Evolutionary conservation across 345 rosid genomes (phyloP), one percentile per base, ranked within the genome.

Genomic region (Iberis pinnata): DNA sequence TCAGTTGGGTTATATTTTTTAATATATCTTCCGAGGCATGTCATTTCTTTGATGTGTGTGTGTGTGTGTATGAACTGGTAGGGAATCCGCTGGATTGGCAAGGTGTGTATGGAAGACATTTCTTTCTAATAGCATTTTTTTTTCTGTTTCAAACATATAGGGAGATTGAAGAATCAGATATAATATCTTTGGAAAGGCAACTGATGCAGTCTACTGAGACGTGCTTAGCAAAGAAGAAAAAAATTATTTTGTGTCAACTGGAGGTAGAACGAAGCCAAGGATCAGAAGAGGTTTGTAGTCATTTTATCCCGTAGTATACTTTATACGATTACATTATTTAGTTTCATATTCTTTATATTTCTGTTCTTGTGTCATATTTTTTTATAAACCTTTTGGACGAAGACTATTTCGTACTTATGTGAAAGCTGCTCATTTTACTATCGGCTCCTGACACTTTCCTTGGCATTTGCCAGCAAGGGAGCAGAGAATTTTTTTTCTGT

Each of bases 201-300:
- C 64, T 86, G 60, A 77, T 86, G 86, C 95, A 89, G 49, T 86
- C 95, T 14, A 77, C 80, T 48, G 97, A 89, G 78, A 81, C 85
- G 51, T 89, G 90, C 64, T 72, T 82, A 36, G 58, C 75, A 15
- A 89, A 86, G 79, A 89, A 89, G 66, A 89, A 89, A 78, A 86
- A 80, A 73, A 86, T 84, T 39, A 76, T 86, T 58, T 79, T 89
- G 70, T 70, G 71, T 61, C 86, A 82, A 59, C 66, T 76, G 84
- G 97, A 86, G 76, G 81, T 89, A 74, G 90, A 84, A 32, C 86
- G 88, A 24, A 67, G 73, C 49, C 89, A 80, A 60, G 94, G 84
- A 60, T 80, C 88, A 31, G 84, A 81, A 41, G 90, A 89, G 90
- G 95, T 89, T 41, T 49, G 37, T 52, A 42, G 26, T 31, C 14